Evolutionary conservation across 768 basidiomycete genomes (phyloP).

Genomic region (Cystoderma amianthinum): DNA sequence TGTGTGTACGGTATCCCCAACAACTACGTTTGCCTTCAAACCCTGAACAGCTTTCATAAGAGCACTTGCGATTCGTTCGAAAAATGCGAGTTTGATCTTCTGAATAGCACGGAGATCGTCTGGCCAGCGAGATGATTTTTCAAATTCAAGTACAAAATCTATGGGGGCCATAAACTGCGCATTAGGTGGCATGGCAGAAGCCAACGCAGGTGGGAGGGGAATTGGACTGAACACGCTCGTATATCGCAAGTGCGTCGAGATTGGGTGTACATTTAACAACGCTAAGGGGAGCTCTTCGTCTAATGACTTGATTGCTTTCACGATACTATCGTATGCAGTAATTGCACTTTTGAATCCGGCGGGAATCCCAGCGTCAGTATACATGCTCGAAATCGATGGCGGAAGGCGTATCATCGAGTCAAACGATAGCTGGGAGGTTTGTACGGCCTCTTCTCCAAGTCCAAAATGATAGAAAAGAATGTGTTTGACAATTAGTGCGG

Average conservation of each 20-base stretch:
- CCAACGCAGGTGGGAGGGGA: constrained; percentile 51
- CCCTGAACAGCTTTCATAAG: constrained; percentile 49
- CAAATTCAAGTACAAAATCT: constrained; percentile 80
- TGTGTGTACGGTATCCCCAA: constrained; percentile 37
- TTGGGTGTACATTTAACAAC: constrained; percentile 68
- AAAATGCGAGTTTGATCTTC: constrained; percentile 89
- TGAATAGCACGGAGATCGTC: constrained; percentile 91
- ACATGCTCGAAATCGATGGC: constrained; percentile 39
- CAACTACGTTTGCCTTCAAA: constrained; percentile 50
- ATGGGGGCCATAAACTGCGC: constrained; percentile 66
- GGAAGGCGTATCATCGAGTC: constrained; percentile 57
- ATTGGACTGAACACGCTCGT: constrained; percentile 79
- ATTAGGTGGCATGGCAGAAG: constrained; percentile 43
- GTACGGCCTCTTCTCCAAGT: constrained; percentile 43
- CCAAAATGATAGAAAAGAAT: constrained; percentile 73
- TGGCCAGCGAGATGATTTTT: constrained; percentile 90
- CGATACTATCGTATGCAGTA: constrained; percentile 72
- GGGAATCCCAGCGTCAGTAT: constrained; percentile 27
- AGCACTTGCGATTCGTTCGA: constrained; percentile 69
- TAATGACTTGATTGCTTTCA: constrained; percentile 67
- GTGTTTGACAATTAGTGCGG: constrained; percentile 65
- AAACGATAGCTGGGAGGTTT: constrained; percentile 52
- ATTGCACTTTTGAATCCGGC: constrained; percentile 71
- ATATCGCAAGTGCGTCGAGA: constrained; percentile 73
- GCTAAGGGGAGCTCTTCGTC: constrained; percentile 71